These are phyloP conservation scores for Fusarium lateritium DNA, from an alignment of 2,329 filamentous ascomycete species.

Conservation along the genomic window DNA sequence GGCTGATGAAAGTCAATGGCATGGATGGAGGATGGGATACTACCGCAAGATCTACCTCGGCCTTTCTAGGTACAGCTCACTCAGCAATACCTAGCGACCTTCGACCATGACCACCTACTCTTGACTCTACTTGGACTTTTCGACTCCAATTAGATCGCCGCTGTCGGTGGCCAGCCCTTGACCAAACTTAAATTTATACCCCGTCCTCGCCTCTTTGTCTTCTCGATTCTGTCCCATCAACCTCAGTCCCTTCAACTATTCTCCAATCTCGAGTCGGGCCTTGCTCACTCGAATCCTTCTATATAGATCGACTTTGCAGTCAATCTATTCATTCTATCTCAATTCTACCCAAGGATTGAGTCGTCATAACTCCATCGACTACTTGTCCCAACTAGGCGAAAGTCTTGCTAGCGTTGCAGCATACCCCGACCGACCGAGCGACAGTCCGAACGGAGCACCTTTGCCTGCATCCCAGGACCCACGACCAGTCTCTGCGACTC, in stretches of 20 bases:
- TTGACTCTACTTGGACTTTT: neutral
- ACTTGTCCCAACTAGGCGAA: slow-evolving; percentile 45
- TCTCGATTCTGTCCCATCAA: slow-evolving; percentile 7
- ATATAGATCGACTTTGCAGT: slow-evolving; percentile 31
- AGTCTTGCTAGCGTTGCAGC: slow-evolving; percentile 39
- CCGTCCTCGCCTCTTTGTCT: slow-evolving; percentile 37
- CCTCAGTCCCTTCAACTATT: slow-evolving; percentile 21
- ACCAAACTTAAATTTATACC: slow-evolving; percentile 47
- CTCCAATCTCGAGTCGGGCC: slow-evolving; percentile 18
- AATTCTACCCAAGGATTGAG: slow-evolving; percentile 15
- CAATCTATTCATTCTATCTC: slow-evolving; percentile 20
- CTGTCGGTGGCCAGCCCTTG: slow-evolving; percentile 33
- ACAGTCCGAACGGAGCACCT: slow-evolving; percentile 41
- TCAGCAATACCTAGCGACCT: slow-evolving; percentile 3
- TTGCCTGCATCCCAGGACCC: slow-evolving; percentile 25
- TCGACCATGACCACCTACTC: slow-evolving; percentile 1
- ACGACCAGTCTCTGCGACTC: slow-evolving; percentile 23
- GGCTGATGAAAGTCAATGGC: slow-evolving; percentile 22
- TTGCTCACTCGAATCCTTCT: slow-evolving; percentile 16
- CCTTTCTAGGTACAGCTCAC: slow-evolving; percentile 8
- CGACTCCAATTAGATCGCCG: slow-evolving; percentile 40
- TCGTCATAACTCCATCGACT: slow-evolving; percentile 37
- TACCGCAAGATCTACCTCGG: slow-evolving; percentile 22
- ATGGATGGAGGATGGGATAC: neutral
- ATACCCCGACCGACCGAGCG: slow-evolving; percentile 49